Evolutionary conservation across 2,329 filamentous ascomycete species (phyloP).

Genomic region (Xylariaceae sp.): DNA sequence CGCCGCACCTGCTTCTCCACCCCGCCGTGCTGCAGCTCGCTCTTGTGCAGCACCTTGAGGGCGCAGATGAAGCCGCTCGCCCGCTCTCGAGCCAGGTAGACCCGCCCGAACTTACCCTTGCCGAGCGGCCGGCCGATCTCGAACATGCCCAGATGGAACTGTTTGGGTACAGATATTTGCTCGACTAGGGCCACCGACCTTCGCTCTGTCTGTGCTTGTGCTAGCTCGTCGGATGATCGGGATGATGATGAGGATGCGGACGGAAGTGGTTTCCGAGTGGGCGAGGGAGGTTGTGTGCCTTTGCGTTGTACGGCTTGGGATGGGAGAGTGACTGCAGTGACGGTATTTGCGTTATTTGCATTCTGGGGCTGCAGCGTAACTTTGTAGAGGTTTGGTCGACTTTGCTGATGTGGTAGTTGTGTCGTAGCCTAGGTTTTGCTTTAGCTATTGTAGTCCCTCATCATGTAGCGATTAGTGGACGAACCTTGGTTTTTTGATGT

Average conservation of each 20-base stretch:
- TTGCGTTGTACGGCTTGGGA: conserved; percentile 66
- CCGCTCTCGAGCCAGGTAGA: conserved; percentile 82
- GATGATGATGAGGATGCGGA: conserved; percentile 43
- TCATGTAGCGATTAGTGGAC: conserved; percentile 32
- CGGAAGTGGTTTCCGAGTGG: conserved; percentile 53
- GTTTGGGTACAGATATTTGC: conserved; percentile 58
- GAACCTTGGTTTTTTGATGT: conserved; percentile 79
- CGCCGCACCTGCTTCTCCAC: conserved; percentile 87
- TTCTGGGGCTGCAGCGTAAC: conserved; percentile 80
- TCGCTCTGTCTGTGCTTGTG: conserved; percentile 49
- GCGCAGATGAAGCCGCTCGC: conserved; percentile 82
- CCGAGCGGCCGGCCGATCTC: conserved; percentile 86
- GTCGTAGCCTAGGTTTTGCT: conserved; percentile 46
- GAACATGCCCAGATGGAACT: conserved; percentile 92
- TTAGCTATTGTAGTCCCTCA: conserved; percentile 45
- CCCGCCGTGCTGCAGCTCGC: conserved; percentile 73
- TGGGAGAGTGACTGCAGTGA: conserved; percentile 65
- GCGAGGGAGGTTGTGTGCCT: conserved; percentile 49
- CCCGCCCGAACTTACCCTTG: conserved; percentile 85
- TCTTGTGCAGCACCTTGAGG: conserved; percentile 85
- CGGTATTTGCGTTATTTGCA: conserved; percentile 64
- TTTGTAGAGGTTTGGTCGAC: conserved; percentile 83
- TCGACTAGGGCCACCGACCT: conserved; percentile 57
- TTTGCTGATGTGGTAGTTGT: conserved; percentile 55
- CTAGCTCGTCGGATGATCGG: conserved; percentile 51